phyloP scores from a whole-genome alignment of 805 yeast genomes.

The Kodamaea sagamina region DNA sequence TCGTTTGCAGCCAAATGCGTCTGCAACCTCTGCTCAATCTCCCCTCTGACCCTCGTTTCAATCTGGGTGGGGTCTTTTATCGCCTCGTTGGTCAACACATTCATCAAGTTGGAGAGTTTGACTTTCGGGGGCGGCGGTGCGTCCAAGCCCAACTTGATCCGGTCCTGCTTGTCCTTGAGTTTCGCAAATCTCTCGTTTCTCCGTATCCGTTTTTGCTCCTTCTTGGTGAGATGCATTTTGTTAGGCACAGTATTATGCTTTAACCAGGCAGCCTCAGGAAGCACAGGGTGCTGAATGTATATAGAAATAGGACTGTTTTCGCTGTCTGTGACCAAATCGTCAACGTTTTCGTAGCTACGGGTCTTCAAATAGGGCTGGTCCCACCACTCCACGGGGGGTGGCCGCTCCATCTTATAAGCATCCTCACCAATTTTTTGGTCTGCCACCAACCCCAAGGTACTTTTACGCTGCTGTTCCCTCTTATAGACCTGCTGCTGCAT shows the following conservation, averaged over 20 bases:
- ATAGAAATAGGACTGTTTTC: constrained; percentile 55
- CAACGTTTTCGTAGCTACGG: constrained; percentile 37
- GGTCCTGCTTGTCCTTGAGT: constrained; percentile 72
- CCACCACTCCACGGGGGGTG: constrained; percentile 90
- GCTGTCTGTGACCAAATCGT: constrained; percentile 36
- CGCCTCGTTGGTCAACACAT: constrained; percentile 80
- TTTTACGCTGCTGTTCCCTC: constrained; percentile 15
- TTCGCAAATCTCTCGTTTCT: constrained; percentile 63
- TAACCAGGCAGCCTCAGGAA: constrained; percentile 61
- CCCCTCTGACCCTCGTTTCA: constrained; percentile 68
- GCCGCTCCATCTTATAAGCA: constrained; percentile 45
- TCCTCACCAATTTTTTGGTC: constrained; percentile 59
- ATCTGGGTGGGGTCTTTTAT: constrained; percentile 86
- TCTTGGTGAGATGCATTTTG: constrained; percentile 67
- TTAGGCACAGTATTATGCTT: constrained; percentile 39
- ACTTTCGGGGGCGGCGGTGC: constrained; percentile 91
- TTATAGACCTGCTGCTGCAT: constrained; percentile 26
- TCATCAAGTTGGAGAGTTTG: constrained; percentile 80
- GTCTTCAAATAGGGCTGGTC: constrained; percentile 58
- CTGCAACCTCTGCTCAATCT: constrained; percentile 61
- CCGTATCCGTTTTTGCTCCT: constrained; percentile 73
- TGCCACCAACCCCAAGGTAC: constrained; percentile 48
- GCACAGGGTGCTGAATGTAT: constrained; percentile 84
- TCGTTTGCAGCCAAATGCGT: constrained; percentile 64
- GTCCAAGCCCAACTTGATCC: constrained; percentile 76